Conservation (phyloP, 495 filamentous ascomycete genomes). For the Podospora sp. region DNA sequence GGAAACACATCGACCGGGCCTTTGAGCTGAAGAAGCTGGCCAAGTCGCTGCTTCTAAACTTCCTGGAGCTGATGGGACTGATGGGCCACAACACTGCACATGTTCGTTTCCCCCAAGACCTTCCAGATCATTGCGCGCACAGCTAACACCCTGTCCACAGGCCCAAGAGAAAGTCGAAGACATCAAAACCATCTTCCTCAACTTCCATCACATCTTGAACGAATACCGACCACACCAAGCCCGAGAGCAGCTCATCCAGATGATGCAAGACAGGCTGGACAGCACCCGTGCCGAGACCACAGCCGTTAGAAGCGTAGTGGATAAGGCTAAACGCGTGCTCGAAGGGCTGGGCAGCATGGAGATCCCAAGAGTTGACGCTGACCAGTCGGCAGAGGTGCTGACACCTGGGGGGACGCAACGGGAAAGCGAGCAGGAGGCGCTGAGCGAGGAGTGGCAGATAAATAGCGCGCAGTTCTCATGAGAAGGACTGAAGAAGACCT, state of each 20-base stretch:
- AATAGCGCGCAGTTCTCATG: constrained; percentile 1
- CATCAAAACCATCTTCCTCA: constrained; percentile 77
- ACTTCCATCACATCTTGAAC: constrained; percentile 89
- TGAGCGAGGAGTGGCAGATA: constrained; percentile 16
- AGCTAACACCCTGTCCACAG: constrained; percentile 15
- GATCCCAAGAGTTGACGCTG: constrained; percentile 23
- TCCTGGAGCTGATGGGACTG: constrained; percentile 75
- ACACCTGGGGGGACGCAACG: constrained; percentile 2
- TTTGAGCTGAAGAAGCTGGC: constrained; percentile 76
- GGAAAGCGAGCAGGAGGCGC: constrained; percentile 21
- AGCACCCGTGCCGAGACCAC: constrained; percentile 75
- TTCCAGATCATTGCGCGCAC: constrained; percentile 17
- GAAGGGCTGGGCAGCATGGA: constrained; percentile 60
- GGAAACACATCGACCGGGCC: constrained; percentile 64
- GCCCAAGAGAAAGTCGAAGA: constrained; percentile 69
- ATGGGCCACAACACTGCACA: constrained; percentile 65
- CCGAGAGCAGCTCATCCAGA: constrained; percentile 80
- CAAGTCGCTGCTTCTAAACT: constrained; percentile 82
- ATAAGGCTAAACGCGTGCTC: constrained; percentile 70
- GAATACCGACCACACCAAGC: constrained; percentile 96
- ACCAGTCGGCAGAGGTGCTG: neutral
- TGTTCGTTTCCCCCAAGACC: constrained; percentile 35
- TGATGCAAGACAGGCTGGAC: constrained; percentile 90
- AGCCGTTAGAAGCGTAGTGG: constrained; percentile 69
- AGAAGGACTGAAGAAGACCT: neutral